Evolutionary conservation across 495 filamentous ascomycete species (phyloP), one percentile per base, ranked within the genome.

Genomic region (Sabuloglossum arenarium): DNA sequence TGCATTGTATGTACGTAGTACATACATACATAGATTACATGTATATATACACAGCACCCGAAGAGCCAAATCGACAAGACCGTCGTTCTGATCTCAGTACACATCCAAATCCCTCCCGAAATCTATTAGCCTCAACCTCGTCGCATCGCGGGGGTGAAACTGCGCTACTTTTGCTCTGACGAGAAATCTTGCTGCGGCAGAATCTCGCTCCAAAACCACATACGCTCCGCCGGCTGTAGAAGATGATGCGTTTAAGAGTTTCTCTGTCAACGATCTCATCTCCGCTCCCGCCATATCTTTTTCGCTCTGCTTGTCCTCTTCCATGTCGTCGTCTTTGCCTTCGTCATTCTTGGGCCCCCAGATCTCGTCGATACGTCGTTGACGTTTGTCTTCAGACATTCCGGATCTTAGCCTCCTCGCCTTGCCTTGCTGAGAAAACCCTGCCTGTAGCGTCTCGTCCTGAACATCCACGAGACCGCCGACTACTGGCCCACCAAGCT

Each of bases 131-230:
- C 84, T 78, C 59, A 95, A 61, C 63, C 75, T 78, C 54, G 74
- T 75, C 0, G 88, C 85, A 69, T 95, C 86, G 57, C 77, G 79
- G 1, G 88, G 86, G 67, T 94, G 84, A 59, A 91, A 91, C 60
- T 86, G 80, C 23, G 88, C 88, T 31, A 90, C 81, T 63, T 85
- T 90, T 24, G 83, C 83, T 59, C 85, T 73, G 23, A 95, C 84
- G 10, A 95, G 71, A 64, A 94, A 95, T 58, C 86, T 75, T 0
- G 81, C 83, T 27, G 81, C 79, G 11, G 88, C 86, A n/a, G 83
- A 84, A 59, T 94, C 88, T 57, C 75, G 73, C n/a, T 73, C 62
- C 10, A 94, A 66, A 42, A 73, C 69, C 34, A 89, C 73, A 69
- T 93, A 94, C 0, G 75, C 75, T 19, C 72, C 73, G 16, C 73